Percentiles rank a stretch among this genome's conserved stretches.
phyloP scores from a whole-genome alignment of 1,284 basidiomycete species.

The Rhodotorula mucilaginosa region DNA sequence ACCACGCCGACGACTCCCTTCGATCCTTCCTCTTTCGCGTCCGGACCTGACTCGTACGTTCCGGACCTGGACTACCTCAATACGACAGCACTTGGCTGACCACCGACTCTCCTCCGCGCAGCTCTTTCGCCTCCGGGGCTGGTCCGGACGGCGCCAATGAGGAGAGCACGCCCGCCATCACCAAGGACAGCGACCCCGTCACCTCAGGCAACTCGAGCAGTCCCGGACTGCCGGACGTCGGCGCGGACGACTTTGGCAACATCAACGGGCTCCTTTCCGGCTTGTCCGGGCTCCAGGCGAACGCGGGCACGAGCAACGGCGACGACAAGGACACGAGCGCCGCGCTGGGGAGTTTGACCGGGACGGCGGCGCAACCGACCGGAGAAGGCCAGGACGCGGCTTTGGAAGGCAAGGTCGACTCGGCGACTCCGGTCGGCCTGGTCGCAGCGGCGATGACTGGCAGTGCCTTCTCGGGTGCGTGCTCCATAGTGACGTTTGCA shows the following conservation, averaged over 20 bases:
- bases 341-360: not conserved
- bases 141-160: not conserved
- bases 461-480: not conserved
- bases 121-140: not conserved
- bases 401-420: too few relatives aligned
- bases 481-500: too few relatives aligned
- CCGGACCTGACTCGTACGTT: conserved; percentile 1
- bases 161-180: not conserved
- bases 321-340: not conserved
- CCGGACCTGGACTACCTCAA: not conserved
- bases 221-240: conserved; percentile 25
- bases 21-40: not conserved
- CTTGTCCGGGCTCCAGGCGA: not conserved
- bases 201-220: conserved; percentile 24
- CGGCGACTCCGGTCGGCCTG: not conserved
- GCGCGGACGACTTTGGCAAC: conserved; percentile 1
- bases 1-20: not conserved
- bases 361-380: not conserved
- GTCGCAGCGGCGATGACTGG: not conserved
- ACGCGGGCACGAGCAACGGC: not conserved
- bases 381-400: not conserved
- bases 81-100: not conserved
- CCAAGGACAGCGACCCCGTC: not conserved
- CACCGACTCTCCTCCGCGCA: not conserved
- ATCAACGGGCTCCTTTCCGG: not conserved